Evolutionary conservation across 1,139 yeast species (phyloP), one percentile per base, ranked within the genome.

Genomic region (Saccharomyces hybrid): DNA sequence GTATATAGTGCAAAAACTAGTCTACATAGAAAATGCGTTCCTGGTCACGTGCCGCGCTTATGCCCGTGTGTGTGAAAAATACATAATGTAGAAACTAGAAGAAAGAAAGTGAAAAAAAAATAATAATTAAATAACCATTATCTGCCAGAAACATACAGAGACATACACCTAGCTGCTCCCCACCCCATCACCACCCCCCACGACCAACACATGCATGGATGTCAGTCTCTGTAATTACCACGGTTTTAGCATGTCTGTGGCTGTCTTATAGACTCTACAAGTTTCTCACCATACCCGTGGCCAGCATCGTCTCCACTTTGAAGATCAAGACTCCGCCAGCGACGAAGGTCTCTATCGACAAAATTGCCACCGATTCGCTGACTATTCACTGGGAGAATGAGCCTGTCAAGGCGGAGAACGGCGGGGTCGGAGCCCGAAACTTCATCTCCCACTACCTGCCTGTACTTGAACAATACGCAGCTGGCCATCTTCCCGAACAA

Each of bases 371-470:
- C 41, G 70, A 73, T 14, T 69, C 78, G 4, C 76, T 83, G 24
- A 74, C 78, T 5, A 59, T 84, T 27, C 86, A 83, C 61, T 84
- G 88, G 89, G 80, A 79, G 53, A 69, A 69, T 55, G 70, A 68
- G 51, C 69, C 70, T 1, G 27, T 50, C 8, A 44, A 9, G 44
- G 41, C 11, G 51, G 51, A 27, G 47, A 41, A 8, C 26, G 16
- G 49, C 11, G 48, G 24, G 7, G 16, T 29, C 14, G 44, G 41
- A 16, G 51, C 38, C 24, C 42, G 49, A 7, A 54, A 56, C 38
- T 54, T 54, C 5, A 64, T 66, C 7, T 62, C 70, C 4, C 65
- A 62, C 52, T 67, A 61, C 53, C 46, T 67, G 11, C 50, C 50
- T 67, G 34, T 69, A 66, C 52, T 42, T 69, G 55, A 64, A 69